Conservation (phyloP, 768 basidiomycete genomes). For the Austroboletus eburneus region DNA sequence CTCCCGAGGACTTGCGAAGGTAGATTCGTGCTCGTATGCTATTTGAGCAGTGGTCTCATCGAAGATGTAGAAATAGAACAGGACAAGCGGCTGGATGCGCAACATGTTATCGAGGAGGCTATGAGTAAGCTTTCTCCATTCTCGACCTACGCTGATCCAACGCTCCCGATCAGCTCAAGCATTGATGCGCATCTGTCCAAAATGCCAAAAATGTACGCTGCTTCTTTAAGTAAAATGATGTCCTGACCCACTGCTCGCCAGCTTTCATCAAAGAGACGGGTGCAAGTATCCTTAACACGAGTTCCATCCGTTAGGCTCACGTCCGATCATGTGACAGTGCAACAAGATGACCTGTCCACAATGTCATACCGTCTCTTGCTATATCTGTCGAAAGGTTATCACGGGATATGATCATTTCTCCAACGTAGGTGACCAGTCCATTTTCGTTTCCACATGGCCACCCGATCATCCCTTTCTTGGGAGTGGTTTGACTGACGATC, state of each 20-base stretch:
- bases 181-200: conserved; percentile 84
- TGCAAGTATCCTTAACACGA: conserved; percentile 38
- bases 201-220: conserved; percentile 68
- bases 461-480: neutral
- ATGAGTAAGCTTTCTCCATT: conserved; percentile 59
- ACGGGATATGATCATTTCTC: conserved; percentile 75
- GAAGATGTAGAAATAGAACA: conserved; percentile 58
- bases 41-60: neutral
- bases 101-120: conserved; percentile 84
- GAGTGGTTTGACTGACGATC: conserved; percentile 5
- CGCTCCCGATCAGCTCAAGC: conserved; percentile 53
- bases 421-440: conserved; percentile 35
- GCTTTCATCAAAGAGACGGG: conserved; percentile 79
- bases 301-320: neutral
- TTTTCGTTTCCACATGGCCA: neutral
- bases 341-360: conserved; percentile 87
- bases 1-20: conserved; percentile 79
- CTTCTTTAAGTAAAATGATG: neutral
- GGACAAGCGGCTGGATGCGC: conserved; percentile 68
- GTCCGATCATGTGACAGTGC: conserved; percentile 47
- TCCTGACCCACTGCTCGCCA: conserved; percentile 25
- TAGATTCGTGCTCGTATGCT: conserved; percentile 18
- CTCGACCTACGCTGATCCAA: neutral
- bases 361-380: conserved; percentile 75
- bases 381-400: conserved; percentile 74